phyloP scores from a whole-genome alignment of 352 stramenopile genomes.

The Thalassiosira oceanica region DNA sequence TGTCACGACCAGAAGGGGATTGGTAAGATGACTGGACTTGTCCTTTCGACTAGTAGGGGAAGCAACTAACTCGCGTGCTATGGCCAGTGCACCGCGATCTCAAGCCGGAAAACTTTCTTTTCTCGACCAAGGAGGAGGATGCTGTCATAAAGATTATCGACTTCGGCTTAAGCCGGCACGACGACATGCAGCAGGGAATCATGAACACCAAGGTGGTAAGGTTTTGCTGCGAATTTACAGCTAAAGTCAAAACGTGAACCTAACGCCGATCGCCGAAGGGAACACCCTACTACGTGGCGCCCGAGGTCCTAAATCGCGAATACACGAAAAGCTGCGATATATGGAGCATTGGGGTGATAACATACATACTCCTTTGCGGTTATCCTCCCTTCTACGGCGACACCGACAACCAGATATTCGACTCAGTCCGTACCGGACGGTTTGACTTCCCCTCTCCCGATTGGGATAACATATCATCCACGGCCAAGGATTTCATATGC shows the following conservation, averaged over 20 bases:
- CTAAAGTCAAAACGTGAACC: too few relatives aligned
- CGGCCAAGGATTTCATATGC: slow-evolving; percentile 93
- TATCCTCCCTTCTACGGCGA: slow-evolving; percentile 86
- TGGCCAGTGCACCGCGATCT: slow-evolving; percentile 93
- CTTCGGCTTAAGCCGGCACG: slow-evolving; percentile 73
- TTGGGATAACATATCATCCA: slow-evolving; percentile 86
- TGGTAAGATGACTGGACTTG: slow-evolving; percentile 54
- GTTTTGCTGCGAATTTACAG: too few relatives aligned
- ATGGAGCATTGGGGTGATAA: slow-evolving; percentile 88
- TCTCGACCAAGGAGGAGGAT: slow-evolving; percentile 87
- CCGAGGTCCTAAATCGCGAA: slow-evolving; percentile 81
- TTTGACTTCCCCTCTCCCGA: slow-evolving; percentile 50
- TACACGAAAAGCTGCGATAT: slow-evolving; percentile 96
- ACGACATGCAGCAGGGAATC: slow-evolving; percentile 58
- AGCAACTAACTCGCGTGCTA: too few relatives aligned
- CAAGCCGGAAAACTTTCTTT: slow-evolving; percentile 96
- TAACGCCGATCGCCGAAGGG: too few relatives aligned
- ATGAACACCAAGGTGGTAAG: slow-evolving; percentile 85
- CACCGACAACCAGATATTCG: slow-evolving; percentile 85
- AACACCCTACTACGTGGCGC: slow-evolving; percentile 83
- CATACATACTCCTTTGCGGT: slow-evolving; percentile 81
- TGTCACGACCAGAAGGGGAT: slow-evolving; percentile 94
- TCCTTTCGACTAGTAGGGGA: neutral
- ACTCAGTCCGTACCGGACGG: slow-evolving; percentile 77
- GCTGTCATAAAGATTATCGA: slow-evolving; percentile 92